A percentile compares a stretch with the other conserved stretches of the same genome.
These are phyloP conservation scores for Conticribra guillardii DNA, from an alignment of 108 stramenopile species.

Conservation along the genomic window DNA sequence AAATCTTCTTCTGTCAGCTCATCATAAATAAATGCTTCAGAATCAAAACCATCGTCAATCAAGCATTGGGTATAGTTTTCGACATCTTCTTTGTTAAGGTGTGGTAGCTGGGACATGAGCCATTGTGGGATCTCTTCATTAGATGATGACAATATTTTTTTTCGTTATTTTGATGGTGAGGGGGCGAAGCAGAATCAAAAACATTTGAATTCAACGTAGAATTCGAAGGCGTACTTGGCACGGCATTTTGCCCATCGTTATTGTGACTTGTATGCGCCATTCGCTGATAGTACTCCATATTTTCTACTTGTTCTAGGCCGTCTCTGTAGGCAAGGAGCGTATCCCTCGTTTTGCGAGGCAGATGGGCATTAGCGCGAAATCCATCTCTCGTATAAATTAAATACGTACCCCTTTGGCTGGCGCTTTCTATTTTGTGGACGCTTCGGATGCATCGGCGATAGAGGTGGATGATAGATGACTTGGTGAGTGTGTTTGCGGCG, in stretches of 20 bases:
- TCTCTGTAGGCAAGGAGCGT: slow-evolving; percentile 38
- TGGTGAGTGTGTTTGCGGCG: slow-evolving; percentile 5
- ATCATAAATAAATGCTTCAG: slow-evolving; percentile 41
- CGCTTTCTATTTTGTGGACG: slow-evolving; percentile 36
- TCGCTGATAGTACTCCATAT: slow-evolving; percentile 60
- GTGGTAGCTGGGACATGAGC: slow-evolving; percentile 42
- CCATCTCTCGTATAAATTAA: slow-evolving; percentile 42
- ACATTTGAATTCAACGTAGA: not conserved
- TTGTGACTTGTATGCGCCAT: slow-evolving; percentile 27
- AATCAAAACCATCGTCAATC: slow-evolving; percentile 51
- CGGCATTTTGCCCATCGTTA: not conserved
- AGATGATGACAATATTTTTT: slow-evolving; percentile 3
- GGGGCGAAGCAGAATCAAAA: not conserved
- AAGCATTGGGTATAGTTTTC: slow-evolving; percentile 27
- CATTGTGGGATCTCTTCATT: slow-evolving; percentile 13
- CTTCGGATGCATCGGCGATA: slow-evolving; percentile 46
- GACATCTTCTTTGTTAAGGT: slow-evolving; percentile 43
- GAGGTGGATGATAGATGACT: slow-evolving; percentile 25
- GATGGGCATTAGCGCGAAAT: slow-evolving; percentile 21
- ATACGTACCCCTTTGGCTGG: slow-evolving; percentile 43
- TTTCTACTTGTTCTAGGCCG: slow-evolving; percentile 54
- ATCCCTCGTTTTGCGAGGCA: slow-evolving; percentile 35
- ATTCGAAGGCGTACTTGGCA: not conserved
- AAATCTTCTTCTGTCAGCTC: slow-evolving; percentile 47
- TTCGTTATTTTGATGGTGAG: not conserved